Evolutionary conservation across 2,329 filamentous ascomycete genomes (phyloP), one percentile per base, ranked within the genome.

Genomic region (Colletotrichum aenigma): DNA sequence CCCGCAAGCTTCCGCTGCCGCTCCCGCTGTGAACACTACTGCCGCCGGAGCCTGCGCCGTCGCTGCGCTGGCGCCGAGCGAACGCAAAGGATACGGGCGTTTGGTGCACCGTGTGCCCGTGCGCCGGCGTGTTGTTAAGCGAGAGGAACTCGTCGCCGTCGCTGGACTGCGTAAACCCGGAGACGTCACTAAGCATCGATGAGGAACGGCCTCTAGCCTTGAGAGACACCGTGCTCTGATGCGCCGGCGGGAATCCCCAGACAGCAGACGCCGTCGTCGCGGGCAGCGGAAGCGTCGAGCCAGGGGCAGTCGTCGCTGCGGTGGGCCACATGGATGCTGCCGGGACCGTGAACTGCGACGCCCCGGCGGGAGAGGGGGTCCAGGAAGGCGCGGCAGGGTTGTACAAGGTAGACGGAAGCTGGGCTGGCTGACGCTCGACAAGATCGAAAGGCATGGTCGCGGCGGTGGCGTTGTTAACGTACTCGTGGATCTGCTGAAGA

Each of bases 181-280:
- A 93, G 4, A 93, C 86, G 79, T 93, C 89, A 79, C 91, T 93
- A 4, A 93, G 88, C 92, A 93, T 93, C 73, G 91, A 93, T 12
- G 91, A 93, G 34, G 91, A 93, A 65, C 92, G 89, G 26, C 91
- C 91, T 60, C 91, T 85, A 34, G 86, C 85, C 81, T 87, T 88
- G 77, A 78, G 81, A 76, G 77, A 83, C 78, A 79, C 83, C 64
- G 86, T 86, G 65, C 70, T 38, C 12, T 74, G 71, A n/a, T 74
- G 70, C 66, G 73, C 43, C 60, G 75, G 52, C 73, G 77, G 38
- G 71, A 78, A 34, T 62, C 79, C 28, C 79, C 75, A 75, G 7
- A 75, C 72, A 8, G 66, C 48, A 18, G 64, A 60, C 36, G 82
- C 82, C 36, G 80, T 81, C 21, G 79, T 80, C 6, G 84, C 80